A percentile compares a stretch with the other conserved stretches of the same genome.
These are phyloP conservation scores for Collariella sp. DNA, from an alignment of 495 filamentous ascomycete species.

Conservation along the genomic window DNA sequence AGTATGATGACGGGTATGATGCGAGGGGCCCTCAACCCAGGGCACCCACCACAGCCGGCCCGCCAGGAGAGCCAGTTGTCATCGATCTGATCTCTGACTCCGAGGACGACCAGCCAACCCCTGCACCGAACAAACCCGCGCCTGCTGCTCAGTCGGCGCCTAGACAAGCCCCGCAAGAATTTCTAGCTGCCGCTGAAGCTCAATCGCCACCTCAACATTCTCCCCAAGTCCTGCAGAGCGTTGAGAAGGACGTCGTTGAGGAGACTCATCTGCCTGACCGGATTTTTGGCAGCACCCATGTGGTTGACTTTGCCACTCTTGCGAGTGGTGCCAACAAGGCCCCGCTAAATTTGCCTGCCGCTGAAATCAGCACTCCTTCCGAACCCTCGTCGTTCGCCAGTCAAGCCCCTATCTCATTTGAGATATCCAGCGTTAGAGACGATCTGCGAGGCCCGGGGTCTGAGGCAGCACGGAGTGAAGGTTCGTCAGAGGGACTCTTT, in stretches of 20 bases:
- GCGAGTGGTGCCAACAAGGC: neutral
- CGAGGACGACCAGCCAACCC: constrained; percentile 25
- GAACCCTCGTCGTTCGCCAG: neutral
- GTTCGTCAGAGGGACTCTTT: neutral
- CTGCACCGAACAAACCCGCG: constrained; percentile 7
- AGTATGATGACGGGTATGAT: constrained; percentile 13
- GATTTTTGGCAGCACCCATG: constrained; percentile 6
- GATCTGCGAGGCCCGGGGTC: neutral
- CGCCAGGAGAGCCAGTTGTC: constrained; percentile 22
- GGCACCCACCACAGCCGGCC: neutral
- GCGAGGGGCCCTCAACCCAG: neutral
- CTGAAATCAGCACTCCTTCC: neutral
- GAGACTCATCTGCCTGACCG: neutral
- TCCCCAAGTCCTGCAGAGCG: neutral
- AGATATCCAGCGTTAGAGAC: neutral
- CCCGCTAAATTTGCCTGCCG: neutral
- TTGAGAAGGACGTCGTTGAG: neutral
- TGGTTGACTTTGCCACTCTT: constrained; percentile 15
- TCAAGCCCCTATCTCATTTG: neutral
- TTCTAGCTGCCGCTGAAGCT: neutral
- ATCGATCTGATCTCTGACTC: constrained; percentile 33
- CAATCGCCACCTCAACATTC: neutral
- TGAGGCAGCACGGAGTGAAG: neutral
- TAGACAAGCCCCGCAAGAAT: neutral
- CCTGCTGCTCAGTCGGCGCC: neutral